Evolutionary conservation across 73 alveolate species (phyloP), one percentile per base, ranked within the genome.

Genomic region (Symbiodinium pilosum): DNA sequence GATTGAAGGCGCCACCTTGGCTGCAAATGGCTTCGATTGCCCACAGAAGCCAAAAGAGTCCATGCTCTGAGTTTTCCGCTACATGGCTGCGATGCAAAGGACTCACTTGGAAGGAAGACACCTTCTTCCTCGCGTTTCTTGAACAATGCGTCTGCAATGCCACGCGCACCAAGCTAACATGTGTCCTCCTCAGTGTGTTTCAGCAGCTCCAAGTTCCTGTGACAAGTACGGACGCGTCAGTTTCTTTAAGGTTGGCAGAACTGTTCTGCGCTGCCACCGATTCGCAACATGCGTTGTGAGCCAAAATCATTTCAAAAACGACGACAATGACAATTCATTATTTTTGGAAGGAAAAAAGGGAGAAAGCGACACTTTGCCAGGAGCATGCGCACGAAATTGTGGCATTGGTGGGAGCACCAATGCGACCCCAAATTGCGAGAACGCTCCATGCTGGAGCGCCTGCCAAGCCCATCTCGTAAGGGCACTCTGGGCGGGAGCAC

Each of bases 1-100:
- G 94, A 56, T 87, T 87, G 94, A 87, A 87, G 68, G 94, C 75
- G 43, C 85, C 94, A 87, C 94, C 94, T 87, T 42, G 18, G 59
- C 54, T 24, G 40, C 81, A 18, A 54, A 26, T 54, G 73, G n/a
- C 14, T 47, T 6, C 59, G 59, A 47, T 14, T 9, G 6, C 59
- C 81, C 30, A 38, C 81, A 64, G 81, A 24, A 64, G 77, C 77
- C 39, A 2, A 3, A 28, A 24, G 38, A 64, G 26, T 21, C 28
- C 81, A 64, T 26, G 30, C 14, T 9, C 59, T 47, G 30, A 64
- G 81, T 38, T 38, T 20, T 64, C 81, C 38, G 34, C 81, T 64
- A 64, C 81, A 64, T 28, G 81, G 81, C 81, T 64, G 81, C 38
- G 81, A 64, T 64, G 81, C 81, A 14, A 24, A 64, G 81, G 81